Evolutionary conservation across 1,139 yeast species (phyloP), one percentile per base, ranked within the genome.

Genomic region (Taiozyma sp.): DNA sequence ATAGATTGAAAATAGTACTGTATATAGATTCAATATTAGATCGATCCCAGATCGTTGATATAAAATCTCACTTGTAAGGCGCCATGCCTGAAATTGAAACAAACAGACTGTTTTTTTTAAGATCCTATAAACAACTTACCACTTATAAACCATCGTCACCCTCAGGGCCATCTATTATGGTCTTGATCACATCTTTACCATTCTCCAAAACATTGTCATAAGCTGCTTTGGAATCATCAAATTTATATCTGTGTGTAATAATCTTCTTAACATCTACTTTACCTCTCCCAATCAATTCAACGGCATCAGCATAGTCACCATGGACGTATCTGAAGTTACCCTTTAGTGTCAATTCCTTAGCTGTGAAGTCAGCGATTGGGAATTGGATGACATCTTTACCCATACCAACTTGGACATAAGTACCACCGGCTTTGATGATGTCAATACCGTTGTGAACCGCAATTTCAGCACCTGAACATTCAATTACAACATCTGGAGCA

Each of bases 301-400:
- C 90, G 2, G 95, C 82, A 46, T 84, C 81, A 59, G 79, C 78
- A 74, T 89, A 90, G 68, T 89, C 96, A 56, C 89, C 85, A 58
- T 77, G 83, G 50, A 84, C 83, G 70, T 91, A 91, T 68, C 97
- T 81, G 77, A 89, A 90, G 55, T 85, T 81, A 40, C 96, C 96
- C 64, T 78, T 82, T 64, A 88, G 71, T 1, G 78, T 75, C 61
- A 87, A 69, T 66, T 90, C 96, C 65, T 83, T 86, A 56, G 81
- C 80, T 36, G 84, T 80, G 58, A 88, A 74, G 56, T 80, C 83
- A 43, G 87, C 80, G 63, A 90, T 81, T 52, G 96, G 96, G 76
- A 90, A 83, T 50, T 73, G 73, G 52, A 86, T 81, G 53, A 77
- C 73, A 46, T 82, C 84, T 47, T 78, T 78, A 23, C 93, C 89